Evolutionary conservation across 345 rosid genomes (phyloP).

Genomic region (Atalantia buxifolia): DNA sequence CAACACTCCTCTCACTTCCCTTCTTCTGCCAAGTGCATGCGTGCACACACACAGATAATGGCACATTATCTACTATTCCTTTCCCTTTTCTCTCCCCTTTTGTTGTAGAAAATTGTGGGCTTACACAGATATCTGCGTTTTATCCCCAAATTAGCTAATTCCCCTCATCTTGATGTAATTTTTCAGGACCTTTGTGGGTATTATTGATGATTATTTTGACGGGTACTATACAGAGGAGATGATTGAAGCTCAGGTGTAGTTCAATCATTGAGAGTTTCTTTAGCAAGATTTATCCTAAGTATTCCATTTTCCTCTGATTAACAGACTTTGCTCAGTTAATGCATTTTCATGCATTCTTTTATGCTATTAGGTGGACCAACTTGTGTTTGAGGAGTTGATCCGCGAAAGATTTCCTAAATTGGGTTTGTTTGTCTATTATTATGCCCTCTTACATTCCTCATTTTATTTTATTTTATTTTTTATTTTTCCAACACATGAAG

Average conservation of each 20-base stretch:
- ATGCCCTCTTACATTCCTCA: not conserved
- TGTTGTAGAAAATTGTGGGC: not conserved
- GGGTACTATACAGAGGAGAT: conserved; percentile 92
- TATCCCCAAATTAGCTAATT: conserved; percentile 10
- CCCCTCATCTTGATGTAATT: conserved; percentile 15
- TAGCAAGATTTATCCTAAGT: conserved; percentile 6
- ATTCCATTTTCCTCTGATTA: conserved; percentile 7
- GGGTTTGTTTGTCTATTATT: conserved; percentile 59
- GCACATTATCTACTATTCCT: not conserved
- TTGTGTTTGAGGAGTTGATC: conserved; percentile 91
- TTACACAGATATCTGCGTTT: not conserved
- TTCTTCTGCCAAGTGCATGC: not conserved
- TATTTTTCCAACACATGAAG: conserved; percentile 22
- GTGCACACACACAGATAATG: not conserved
- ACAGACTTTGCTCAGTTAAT: not conserved
- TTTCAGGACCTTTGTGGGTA: conserved; percentile 86
- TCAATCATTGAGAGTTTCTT: conserved; percentile 12
- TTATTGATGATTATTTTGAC: conserved; percentile 87
- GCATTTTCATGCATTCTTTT: conserved; percentile 1
- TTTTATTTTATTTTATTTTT: conserved; percentile 3
- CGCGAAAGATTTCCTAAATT: conserved; percentile 92
- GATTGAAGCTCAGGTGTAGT: conserved; percentile 87
- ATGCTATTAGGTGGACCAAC: conserved; percentile 83
- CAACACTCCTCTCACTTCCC: not conserved
- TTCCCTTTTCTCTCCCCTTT: not conserved